A percentile compares a stretch with the other conserved stretches of the same genome.
Evolutionary conservation across 2,329 filamentous ascomycete genomes (phyloP).

Genomic region (Didymella segeticola): DNA sequence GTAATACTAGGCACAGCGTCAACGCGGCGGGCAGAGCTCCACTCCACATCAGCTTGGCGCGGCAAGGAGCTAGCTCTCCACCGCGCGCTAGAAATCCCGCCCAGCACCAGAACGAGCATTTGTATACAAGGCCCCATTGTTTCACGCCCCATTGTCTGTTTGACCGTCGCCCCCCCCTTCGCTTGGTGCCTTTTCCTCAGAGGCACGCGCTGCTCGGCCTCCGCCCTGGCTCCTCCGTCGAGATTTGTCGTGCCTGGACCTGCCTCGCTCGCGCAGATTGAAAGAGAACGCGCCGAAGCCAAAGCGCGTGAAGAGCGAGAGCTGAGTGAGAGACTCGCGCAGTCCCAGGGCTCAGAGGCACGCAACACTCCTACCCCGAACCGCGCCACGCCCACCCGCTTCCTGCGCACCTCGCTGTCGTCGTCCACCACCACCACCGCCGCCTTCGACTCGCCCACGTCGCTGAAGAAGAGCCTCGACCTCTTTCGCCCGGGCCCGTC

Average conservation of each 20-base stretch:
- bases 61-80: slow-evolving; percentile 4
- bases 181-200: slow-evolving; percentile 10
- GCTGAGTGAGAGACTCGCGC: slow-evolving; percentile 11
- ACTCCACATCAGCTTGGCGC: slow-evolving; percentile 9
- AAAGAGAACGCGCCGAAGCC: slow-evolving; percentile 10
- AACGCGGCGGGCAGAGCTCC: slow-evolving; percentile 12
- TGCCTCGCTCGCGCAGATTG: slow-evolving; percentile 12
- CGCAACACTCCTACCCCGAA: slow-evolving; percentile 16
- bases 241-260: slow-evolving; percentile 15
- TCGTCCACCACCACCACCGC: neutral
- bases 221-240: slow-evolving; percentile 17
- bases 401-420: slow-evolving; percentile 10
- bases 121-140: neutral
- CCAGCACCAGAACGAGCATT: neutral
- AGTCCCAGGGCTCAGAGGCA: slow-evolving; percentile 17
- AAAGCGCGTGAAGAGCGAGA: slow-evolving; percentile 17
- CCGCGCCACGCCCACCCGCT: slow-evolving; percentile 8
- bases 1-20: slow-evolving; percentile 3
- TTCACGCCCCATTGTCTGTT: too few species aligned
- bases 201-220: slow-evolving; percentile 13
- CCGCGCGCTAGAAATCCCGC: neutral
- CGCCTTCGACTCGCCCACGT: slow-evolving; percentile 7
- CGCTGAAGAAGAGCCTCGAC: slow-evolving; percentile 26
- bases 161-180: neutral
- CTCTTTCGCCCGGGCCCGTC: slow-evolving; percentile 36